Base-by-base conservation (phyloP, 2,329 filamentous ascomycete genomes). In the Nothophoma quercina region DNA sequence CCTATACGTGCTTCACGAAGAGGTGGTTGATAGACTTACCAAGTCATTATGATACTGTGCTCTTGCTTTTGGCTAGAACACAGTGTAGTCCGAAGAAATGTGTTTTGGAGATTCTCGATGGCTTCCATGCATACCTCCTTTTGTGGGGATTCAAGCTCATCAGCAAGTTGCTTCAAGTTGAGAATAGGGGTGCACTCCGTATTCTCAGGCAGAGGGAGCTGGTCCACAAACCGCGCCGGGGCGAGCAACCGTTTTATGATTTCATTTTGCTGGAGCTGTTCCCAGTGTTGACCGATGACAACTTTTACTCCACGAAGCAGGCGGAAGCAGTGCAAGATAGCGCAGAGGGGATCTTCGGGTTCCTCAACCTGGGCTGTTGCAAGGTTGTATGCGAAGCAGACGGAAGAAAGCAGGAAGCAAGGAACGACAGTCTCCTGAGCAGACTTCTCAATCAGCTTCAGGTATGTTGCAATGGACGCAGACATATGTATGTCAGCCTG, bases 291-390 rank as follows among this genome's bases (percentile, higher is more conserved):
- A 5, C 58, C 46, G 8, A 68, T 58, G 21, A 64, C 65, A 5
- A 68, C 41, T 35, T 57, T 60, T 19, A 71, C 63, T 12, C 68
- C 68, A 18, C 67, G 64, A 9, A 68, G 47, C 7, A 71, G 41
- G 43, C 63, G 63, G 47, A 71, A 68, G 53, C 67, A 68, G 32
- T 71, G 68, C 21, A 66, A 55, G 13, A 71, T 54, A 19, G 62
- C 59, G 12, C 47, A 44, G 10, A 71, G 60, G 7, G 68, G 62
- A 45, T 71, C 62, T 15, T 68, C 65, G 18, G 67, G 64, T 32
- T 55, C 55, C 33, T 66, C 62, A 5, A 68, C 45, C 23, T 64
- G 64, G 8, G 63, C 67, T 7, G 62, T 63, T 8, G 56, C 66
- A 40, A 71, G 62, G 41, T 70, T 67, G 55, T 71, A 71, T 13